Evolutionary conservation across 208 protist genomes (phyloP).

Genomic region (Acanthamoeba triangularis): DNA sequence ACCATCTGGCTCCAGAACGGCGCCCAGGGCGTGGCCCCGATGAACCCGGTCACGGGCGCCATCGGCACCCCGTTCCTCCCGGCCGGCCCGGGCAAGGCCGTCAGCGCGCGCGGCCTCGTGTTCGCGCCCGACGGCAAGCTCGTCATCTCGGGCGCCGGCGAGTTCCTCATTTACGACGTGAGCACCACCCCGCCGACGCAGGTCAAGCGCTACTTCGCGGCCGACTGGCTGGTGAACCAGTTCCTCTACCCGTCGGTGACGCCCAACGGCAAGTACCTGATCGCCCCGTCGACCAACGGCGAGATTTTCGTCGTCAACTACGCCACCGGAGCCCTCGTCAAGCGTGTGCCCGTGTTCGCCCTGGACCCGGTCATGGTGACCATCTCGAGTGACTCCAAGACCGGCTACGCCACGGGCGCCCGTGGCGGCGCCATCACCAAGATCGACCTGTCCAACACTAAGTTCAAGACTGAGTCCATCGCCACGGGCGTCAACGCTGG

Average conservation of each 20-base stretch:
- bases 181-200: background rate
- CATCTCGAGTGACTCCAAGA: slow-evolving; percentile 21
- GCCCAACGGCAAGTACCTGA: slow-evolving; percentile 37
- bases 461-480: slow-evolving; percentile 8
- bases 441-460: background rate
- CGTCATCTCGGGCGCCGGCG: background rate
- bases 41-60: background rate
- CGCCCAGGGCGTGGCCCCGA: background rate
- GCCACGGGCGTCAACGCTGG: background rate
- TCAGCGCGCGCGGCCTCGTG: background rate
- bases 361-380: background rate
- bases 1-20: slow-evolving; percentile 15
- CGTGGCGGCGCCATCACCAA: slow-evolving; percentile 17
- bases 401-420: slow-evolving; percentile 16
- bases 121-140: slow-evolving; percentile 41
- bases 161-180: slow-evolving; percentile 30
- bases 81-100: background rate
- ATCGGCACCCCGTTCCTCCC: background rate
- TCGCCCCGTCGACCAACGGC: slow-evolving; percentile 7
- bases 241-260: slow-evolving; percentile 56
- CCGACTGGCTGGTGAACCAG: background rate
- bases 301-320: slow-evolving; percentile 45
- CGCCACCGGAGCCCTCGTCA: background rate
- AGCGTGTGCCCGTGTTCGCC: background rate
- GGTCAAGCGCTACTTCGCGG: background rate